phyloP scores from a whole-genome alignment of 371 early-diverging fungal genomes.

The Rhizopus arrhizus region DNA sequence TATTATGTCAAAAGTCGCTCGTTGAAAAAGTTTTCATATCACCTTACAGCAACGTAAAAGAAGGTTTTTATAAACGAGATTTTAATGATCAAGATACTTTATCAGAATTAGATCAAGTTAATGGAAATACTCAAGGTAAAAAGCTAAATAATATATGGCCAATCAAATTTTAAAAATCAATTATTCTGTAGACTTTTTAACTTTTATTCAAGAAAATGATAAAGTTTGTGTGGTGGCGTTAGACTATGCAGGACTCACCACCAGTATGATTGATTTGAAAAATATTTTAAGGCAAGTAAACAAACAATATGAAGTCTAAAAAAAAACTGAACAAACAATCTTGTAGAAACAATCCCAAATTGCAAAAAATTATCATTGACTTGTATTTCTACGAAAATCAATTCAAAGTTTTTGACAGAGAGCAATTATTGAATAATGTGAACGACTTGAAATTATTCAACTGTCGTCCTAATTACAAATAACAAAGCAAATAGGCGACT shows the following conservation, averaged over 20 bases:
- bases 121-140: conserved; percentile 23
- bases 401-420: conserved; percentile 15
- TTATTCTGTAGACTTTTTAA: conserved; percentile 17
- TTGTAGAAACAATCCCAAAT: conserved; percentile 11
- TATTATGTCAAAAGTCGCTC: conserved; percentile 16
- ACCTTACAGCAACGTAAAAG: conserved; percentile 10
- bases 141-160: conserved; percentile 9
- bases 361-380: conserved; percentile 23
- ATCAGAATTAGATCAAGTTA: conserved; percentile 14
- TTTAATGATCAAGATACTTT: conserved; percentile 16
- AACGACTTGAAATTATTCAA: conserved; percentile 17
- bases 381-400: conserved; percentile 12
- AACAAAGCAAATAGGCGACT: conserved; percentile 18
- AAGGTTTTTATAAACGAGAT: conserved; percentile 23
- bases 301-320: conserved; percentile 12
- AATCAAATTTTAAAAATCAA: conserved; percentile 12
- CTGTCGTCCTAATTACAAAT: conserved; percentile 21
- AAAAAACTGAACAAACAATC: conserved; percentile 20
- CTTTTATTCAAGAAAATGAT: conserved; percentile 20
- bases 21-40: conserved; percentile 16
- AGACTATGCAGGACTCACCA: conserved; percentile 20
- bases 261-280: conserved; percentile 18
- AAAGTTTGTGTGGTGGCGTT: conserved; percentile 19
- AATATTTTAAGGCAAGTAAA: conserved; percentile 14
- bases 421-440: conserved; percentile 13